Evolutionary conservation across 805 yeast species (phyloP), one percentile per base, ranked within the genome.

Genomic region (Schwanniomyces sp.): DNA sequence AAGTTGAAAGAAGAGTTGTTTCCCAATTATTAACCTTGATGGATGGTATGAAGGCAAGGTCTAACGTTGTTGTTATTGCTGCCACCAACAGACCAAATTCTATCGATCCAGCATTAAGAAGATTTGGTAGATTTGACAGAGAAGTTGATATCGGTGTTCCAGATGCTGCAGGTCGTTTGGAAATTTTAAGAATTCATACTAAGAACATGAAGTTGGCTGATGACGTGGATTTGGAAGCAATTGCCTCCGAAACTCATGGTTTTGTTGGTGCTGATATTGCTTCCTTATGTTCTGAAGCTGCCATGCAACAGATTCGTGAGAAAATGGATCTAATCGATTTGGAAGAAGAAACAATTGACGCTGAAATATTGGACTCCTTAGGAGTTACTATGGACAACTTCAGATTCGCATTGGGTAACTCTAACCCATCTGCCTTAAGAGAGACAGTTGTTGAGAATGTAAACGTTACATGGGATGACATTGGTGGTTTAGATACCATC

Each of bases 11-110:
- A 77, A 87, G 99, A 78, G 99, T 94, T 48, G 99, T 94, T 52
- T 92, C 98, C 27, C 99, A 94, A 76, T 81, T 94, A 64, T 82
- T 94, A 67, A 94, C 99, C 16, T 80, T 94, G 59, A 94, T 94
- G 99, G 99, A 94, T 67, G 99, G 99, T 79, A 94, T 94, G 99
- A 92, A 92, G 75, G 96, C 98, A n/a, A 86, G 99, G 73, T 87
- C 98, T 36, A 94, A 94, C 66, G 87, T 90, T 59, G 99, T 94
- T 52, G 99, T 94, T 48, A 94, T 94, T 74, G 99, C 99, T 47
- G 99, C 99, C 32, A 94, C 94, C 45, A 86, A 86, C 73, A 79
- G 94, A 69, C 94, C 94, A 54, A 87, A 86, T 73, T 84, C 91
- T 16, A 86, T 86, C 62, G 94, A 86, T 62, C 91, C 94, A 41